Evolutionary conservation across 164 flowering plant species (phyloP), one percentile per base, ranked within the genome.

Genomic region (Litsea cubeba): DNA sequence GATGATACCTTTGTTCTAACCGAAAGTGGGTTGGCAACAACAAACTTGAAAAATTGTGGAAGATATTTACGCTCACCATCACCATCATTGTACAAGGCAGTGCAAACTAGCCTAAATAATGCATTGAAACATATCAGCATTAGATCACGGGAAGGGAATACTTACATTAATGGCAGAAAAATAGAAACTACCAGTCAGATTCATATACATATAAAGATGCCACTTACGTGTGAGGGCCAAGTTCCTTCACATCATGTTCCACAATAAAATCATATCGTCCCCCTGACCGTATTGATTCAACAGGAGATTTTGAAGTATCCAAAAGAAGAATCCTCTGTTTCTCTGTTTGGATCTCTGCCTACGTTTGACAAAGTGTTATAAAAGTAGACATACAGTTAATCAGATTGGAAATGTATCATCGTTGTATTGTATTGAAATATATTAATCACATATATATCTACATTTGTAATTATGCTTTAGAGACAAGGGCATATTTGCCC

Each of bases 341-440:
- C 77, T 95, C 99, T 40, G 98, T 92, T 83, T 93, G 99, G 57
- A 95, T 95, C 82, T 95, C 99, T 24, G 98, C 98, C 99, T 95
- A 86, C 74, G 70, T 35, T 54, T 18, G 22, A 18, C 30, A 25
- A 18, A 54, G 28, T 54, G n/a, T 54, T 54, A 54, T 54, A 54
- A 20, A 30, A 28, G 28, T 30, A 12, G 69, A 35, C 17, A 20
- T 14, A 20, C 1, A 12, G 24, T 20, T 18, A 20, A 30, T 65
- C 28, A 28, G 40, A 26, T 65, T 17, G 0, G 24, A 30, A 66
- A 66, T 14, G 69, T 4, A 32, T 28, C 7, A 17, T 28, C 15
- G 46, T 66, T 25, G 30, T 23, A 30, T 3, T 30, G 35, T 30
- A 30, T 30, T 30, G 35, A 30, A 30, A 30, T 30, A 30, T 5